These are phyloP conservation scores for Zygosaccharomyces gambellarensis DNA, from an alignment of 805 yeast genomes.

Conservation along the genomic window DNA sequence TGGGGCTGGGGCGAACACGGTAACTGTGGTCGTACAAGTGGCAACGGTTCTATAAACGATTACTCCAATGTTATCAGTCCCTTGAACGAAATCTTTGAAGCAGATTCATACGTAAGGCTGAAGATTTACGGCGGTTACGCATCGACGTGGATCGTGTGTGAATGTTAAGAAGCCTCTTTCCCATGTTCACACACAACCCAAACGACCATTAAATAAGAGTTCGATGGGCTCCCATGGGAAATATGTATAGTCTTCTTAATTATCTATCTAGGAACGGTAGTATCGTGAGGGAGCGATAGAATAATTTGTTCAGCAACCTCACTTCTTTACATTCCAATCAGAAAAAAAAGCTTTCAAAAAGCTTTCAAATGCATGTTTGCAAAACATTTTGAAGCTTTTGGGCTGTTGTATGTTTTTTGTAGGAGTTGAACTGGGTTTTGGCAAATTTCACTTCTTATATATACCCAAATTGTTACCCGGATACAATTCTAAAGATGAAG, in stretches of 20 bases:
- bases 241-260: conserved; percentile 68
- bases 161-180: conserved; percentile 74
- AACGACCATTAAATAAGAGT: conserved; percentile 23
- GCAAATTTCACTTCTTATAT: not conserved
- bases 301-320: conserved; percentile 3
- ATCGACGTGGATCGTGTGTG: conserved; percentile 30
- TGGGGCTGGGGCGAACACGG: conserved; percentile 99
- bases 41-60: conserved; percentile 18
- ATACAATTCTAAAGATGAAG: not conserved
- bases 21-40: conserved; percentile 60
- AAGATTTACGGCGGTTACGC: conserved; percentile 30
- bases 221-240: conserved; percentile 54
- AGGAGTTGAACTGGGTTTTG: not conserved
- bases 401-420: not conserved
- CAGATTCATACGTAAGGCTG: not conserved
- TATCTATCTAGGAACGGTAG: conserved; percentile 37
- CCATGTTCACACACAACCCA: conserved; percentile 55
- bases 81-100: conserved; percentile 15
- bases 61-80: conserved; percentile 24
- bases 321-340: conserved; percentile 9
- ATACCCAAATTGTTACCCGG: not conserved
- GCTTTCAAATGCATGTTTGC: not conserved
- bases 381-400: not conserved
- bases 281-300: conserved; percentile 10
- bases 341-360: not conserved